phyloP scores from a whole-genome alignment of 768 basidiomycete genomes.

The Rhodotorula diobovata region DNA sequence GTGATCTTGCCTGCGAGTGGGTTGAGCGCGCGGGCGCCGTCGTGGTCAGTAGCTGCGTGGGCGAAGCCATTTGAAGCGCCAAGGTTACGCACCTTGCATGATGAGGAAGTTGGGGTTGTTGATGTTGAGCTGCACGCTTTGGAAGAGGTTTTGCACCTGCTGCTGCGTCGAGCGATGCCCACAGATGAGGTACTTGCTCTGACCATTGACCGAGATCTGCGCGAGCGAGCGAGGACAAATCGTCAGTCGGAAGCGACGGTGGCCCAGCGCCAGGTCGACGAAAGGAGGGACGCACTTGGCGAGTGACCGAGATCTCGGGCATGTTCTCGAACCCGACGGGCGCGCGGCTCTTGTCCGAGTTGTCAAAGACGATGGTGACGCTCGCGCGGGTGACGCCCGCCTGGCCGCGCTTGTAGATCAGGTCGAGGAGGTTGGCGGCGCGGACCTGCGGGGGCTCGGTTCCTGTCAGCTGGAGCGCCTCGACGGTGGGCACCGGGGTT shows the following conservation, averaged over 20 bases:
- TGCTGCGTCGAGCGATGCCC: constrained; percentile 89
- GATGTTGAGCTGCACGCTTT: constrained; percentile 96
- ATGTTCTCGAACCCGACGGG: constrained; percentile 74
- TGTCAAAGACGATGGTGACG: constrained; percentile 98
- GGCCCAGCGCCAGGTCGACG: no score
- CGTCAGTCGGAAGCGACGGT: not conserved
- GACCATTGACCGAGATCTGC: constrained; percentile 86
- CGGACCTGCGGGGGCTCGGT: constrained; percentile 63
- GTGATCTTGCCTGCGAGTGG: constrained; percentile 64
- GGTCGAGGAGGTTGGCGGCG: constrained; percentile 88
- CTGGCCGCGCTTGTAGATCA: constrained; percentile 98
- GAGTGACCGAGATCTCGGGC: constrained; percentile 90
- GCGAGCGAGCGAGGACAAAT: not conserved
- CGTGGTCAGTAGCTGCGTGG: no score
- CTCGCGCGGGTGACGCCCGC: constrained; percentile 95
- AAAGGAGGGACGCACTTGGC: constrained; percentile 63
- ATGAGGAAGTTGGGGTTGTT: constrained; percentile 99
- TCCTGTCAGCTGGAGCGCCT: not conserved
- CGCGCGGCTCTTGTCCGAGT: constrained; percentile 77
- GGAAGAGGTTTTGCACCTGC: constrained; percentile 81
- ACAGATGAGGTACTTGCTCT: constrained; percentile 90
- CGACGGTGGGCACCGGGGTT: not conserved
- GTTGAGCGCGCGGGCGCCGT: not conserved
- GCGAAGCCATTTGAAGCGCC: no score
- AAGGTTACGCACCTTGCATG: constrained; percentile 90